phyloP scores from a whole-genome alignment of 1,284 basidiomycete genomes.

The Ganoderma boninense region DNA sequence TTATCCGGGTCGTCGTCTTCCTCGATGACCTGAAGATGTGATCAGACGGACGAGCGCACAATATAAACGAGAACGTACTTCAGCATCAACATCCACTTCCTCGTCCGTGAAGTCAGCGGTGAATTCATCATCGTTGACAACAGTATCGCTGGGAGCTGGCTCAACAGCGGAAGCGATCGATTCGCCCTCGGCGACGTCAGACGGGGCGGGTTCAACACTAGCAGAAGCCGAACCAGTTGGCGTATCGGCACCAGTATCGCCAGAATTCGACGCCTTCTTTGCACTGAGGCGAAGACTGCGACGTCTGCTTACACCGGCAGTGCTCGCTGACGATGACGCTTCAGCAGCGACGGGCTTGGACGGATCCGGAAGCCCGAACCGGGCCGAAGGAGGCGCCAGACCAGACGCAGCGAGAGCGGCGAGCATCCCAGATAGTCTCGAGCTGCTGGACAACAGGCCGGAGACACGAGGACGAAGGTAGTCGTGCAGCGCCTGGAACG shows the following conservation, averaged over 20 bases:
- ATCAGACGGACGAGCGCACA: neutral
- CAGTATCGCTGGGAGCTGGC: conserved; percentile 57
- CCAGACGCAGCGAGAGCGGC: conserved; percentile 89
- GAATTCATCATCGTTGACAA: conserved; percentile 68
- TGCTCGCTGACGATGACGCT: conserved; percentile 46
- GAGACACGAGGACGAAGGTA: conserved; percentile 91
- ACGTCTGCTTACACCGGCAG: conserved; percentile 59
- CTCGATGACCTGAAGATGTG: conserved; percentile 64
- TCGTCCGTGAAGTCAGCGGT: conserved; percentile 81
- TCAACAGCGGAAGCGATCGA: conserved; percentile 42
- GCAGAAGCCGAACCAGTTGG: conserved; percentile 8
- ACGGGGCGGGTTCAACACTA: conserved; percentile 31
- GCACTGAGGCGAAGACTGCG: conserved; percentile 87
- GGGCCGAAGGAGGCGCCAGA: conserved; percentile 54
- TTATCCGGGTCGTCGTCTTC: conserved; percentile 75
- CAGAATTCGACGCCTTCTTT: conserved; percentile 55
- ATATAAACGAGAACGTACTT: conserved; percentile 44
- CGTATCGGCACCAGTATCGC: conserved; percentile 22
- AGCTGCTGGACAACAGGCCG: conserved; percentile 71
- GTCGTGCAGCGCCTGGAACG: conserved; percentile 94
- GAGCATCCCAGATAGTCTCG: conserved; percentile 88
- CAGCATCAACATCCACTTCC: conserved; percentile 75
- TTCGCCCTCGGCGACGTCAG: conserved; percentile 40
- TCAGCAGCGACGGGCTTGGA: conserved; percentile 37
- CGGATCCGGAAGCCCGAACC: conserved; percentile 42